Conservation (phyloP, 495 filamentous ascomycete genomes). For the Lophium mytilinum region DNA sequence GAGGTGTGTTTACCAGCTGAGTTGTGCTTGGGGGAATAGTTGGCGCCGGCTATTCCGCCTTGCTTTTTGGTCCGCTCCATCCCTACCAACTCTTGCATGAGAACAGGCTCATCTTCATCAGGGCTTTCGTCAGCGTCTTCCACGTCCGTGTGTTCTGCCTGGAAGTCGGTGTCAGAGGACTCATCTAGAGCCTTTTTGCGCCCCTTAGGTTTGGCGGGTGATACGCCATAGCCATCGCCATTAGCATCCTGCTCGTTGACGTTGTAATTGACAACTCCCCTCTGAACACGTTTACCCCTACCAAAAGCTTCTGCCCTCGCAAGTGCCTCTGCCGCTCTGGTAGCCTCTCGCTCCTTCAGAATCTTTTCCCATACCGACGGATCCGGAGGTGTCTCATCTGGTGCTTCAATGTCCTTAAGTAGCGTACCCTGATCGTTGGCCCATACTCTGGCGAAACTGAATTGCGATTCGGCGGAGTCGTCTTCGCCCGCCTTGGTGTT, state of each 20-base stretch:
- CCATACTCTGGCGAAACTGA: conserved; percentile 90
- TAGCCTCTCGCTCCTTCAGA: conserved; percentile 68
- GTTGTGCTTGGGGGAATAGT: conserved; percentile 1
- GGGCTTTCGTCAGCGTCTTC: conserved; percentile 32
- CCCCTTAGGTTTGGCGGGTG: conserved; percentile 30
- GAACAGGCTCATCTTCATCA: conserved; percentile 25
- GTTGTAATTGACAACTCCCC: conserved; percentile 35
- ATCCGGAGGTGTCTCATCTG: conserved; percentile 43
- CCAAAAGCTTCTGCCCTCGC: conserved; percentile 62
- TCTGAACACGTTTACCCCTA: conserved; percentile 63
- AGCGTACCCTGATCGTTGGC: conserved; percentile 66
- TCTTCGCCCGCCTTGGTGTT: conserved; percentile 52
- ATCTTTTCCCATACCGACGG: conserved; percentile 83
- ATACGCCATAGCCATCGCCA: conserved; percentile 4
- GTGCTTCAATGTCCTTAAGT: conserved; percentile 48
- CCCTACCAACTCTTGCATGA: conserved; percentile 6
- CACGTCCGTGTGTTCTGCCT: conserved; percentile 31
- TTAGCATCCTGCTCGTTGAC: conserved; percentile 14
- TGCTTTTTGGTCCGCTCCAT: neutral
- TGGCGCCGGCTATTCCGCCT: neutral
- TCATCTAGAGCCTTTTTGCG: conserved; percentile 23
- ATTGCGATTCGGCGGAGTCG: conserved; percentile 63
- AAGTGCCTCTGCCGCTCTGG: conserved; percentile 59
- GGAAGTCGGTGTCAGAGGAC: conserved; percentile 48
- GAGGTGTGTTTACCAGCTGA: conserved; percentile 2